Percentiles rank a stretch among this genome's conserved stretches.
Conservation (phyloP, 2,329 filamentous ascomycete genomes). For the Sclerotinia subarctica region DNA sequence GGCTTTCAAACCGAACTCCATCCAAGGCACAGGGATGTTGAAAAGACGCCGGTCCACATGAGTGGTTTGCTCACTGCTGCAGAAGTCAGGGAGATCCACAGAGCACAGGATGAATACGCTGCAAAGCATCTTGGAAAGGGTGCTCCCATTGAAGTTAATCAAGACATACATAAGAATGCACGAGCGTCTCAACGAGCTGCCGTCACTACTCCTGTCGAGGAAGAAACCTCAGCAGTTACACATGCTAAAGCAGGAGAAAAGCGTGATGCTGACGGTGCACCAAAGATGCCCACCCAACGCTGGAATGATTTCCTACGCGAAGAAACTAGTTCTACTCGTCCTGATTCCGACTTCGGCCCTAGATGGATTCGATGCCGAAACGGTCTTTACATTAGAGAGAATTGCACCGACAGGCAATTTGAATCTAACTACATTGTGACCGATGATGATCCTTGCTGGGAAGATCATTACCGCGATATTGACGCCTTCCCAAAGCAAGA, state of each 20-base stretch:
- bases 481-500: slow-evolving; percentile 3
- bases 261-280: neutral
- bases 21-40: neutral
- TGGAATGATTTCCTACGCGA: neutral
- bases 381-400: neutral
- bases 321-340: neutral
- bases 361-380: neutral
- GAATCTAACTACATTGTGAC: too few relatives aligned
- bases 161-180: neutral
- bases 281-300: neutral
- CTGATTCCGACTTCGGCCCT: neutral
- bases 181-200: slow-evolving; percentile 1
- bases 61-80: slow-evolving; percentile 4
- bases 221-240: neutral
- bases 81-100: slow-evolving; percentile 1
- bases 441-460: neutral
- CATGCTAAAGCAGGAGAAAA: slow-evolving; percentile 6
- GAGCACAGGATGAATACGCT: slow-evolving; percentile 14
- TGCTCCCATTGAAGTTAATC: neutral
- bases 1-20: slow-evolving; percentile 16
- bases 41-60: neutral
- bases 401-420: neutral
- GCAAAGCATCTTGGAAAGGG: neutral
- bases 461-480: neutral
- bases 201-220: neutral